phyloP scores from a whole-genome alignment of 768 basidiomycete genomes.

The Lyophyllum shimeji region DNA sequence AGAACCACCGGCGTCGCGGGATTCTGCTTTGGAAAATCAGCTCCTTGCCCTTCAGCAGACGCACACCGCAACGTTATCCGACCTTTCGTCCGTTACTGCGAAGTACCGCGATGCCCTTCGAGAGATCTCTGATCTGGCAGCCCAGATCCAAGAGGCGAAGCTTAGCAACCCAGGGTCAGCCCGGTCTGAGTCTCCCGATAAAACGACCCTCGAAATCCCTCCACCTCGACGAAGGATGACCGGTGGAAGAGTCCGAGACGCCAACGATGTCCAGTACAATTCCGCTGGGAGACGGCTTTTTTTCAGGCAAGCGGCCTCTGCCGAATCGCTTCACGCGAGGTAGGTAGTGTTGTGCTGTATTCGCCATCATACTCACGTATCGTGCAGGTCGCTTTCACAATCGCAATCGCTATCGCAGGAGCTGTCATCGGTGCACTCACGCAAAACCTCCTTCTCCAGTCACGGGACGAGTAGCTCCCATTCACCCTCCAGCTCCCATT shows the following conservation, averaged over 20 bases:
- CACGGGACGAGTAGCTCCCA: constrained; percentile 66
- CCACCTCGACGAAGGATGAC: constrained; percentile 54
- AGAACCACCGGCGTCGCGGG: constrained; percentile 28
- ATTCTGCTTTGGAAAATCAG: constrained; percentile 54
- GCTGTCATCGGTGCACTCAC: constrained; percentile 84
- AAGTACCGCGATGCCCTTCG: constrained; percentile 89
- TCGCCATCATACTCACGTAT: constrained; percentile 6
- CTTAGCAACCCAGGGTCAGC: constrained; percentile 49
- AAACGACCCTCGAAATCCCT: constrained; percentile 33
- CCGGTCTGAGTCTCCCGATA: constrained; percentile 46
- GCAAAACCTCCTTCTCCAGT: constrained; percentile 79
- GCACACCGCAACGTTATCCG: constrained; percentile 75
- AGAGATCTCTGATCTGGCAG: constrained; percentile 90
- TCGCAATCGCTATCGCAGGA: constrained; percentile 98
- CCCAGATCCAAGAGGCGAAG: constrained; percentile 88
- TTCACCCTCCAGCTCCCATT: constrained; percentile 61
- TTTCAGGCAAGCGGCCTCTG: constrained; percentile 86
- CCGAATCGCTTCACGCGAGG: constrained; percentile 89
- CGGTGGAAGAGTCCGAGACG: constrained; percentile 48
- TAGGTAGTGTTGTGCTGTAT: constrained; percentile 25
- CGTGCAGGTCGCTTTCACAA: constrained; percentile 83
- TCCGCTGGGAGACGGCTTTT: constrained; percentile 66
- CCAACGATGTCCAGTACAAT: constrained; percentile 47
- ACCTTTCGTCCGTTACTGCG: constrained; percentile 71
- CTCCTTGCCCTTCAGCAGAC: constrained; percentile 77